Evolutionary conservation across 2,329 filamentous ascomycete genomes (phyloP).

Genomic region (Trichoderma oligosporum): DNA sequence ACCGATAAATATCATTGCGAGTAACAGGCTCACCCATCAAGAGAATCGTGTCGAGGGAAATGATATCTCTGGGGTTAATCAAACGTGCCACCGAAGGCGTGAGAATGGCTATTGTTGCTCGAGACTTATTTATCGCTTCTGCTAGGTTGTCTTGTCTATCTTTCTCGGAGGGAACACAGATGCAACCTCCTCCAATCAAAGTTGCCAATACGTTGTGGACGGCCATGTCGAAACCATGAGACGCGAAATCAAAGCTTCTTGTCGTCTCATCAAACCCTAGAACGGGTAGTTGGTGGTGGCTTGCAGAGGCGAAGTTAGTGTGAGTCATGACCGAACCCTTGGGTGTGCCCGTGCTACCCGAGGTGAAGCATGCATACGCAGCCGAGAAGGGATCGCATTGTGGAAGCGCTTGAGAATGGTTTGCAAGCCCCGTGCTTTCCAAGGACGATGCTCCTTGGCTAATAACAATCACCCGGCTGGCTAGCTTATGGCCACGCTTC

Average conservation of each 20-base stretch:
- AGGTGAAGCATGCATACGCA: conserved; percentile 44
- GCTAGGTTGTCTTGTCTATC: conserved; percentile 27
- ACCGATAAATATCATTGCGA: neutral
- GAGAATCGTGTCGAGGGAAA: neutral
- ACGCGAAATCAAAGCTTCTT: conserved; percentile 18
- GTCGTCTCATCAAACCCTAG: conserved; percentile 1
- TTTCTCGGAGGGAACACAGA: conserved; percentile 20
- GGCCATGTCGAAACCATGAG: conserved; percentile 10
- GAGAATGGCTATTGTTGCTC: neutral
- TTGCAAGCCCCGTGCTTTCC: too few species aligned
- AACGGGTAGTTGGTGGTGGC: conserved; percentile 1
- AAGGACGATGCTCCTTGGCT: neutral
- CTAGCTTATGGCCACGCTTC: too few species aligned
- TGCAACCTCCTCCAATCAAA: conserved; percentile 9
- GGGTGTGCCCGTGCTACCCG: conserved; percentile 47
- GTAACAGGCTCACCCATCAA: neutral
- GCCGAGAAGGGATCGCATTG: neutral
- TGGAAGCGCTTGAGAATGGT: too few species aligned
- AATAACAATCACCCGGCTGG: too few species aligned
- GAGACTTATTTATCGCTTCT: neutral
- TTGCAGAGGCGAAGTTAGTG: neutral
- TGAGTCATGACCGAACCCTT: conserved; percentile 42
- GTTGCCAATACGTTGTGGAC: conserved; percentile 9
- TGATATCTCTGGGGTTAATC: neutral
- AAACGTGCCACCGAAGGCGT: neutral